phyloP scores from a whole-genome alignment of 441 rosid species.

The Populus hybrid region DNA sequence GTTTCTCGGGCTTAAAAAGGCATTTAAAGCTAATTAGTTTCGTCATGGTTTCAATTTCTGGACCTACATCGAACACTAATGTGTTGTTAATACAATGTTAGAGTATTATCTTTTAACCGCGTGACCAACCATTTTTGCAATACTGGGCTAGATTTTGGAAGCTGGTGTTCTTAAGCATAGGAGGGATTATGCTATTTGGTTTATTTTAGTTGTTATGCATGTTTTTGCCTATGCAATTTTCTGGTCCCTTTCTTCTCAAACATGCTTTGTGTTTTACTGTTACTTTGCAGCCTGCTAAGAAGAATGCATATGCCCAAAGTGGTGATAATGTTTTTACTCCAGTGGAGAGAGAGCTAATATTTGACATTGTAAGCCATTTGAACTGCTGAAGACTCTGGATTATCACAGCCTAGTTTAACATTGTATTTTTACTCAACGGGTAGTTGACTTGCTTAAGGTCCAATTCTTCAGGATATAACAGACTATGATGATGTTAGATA shows the following conservation, averaged over 20 bases:
- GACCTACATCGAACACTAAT: neutral
- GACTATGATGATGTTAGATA: conserved; percentile 91
- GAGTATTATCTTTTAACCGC: neutral
- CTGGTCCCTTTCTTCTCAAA: neutral
- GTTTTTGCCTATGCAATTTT: neutral
- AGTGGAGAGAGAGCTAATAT: conserved; percentile 82
- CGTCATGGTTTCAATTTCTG: neutral
- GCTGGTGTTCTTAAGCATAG: neutral
- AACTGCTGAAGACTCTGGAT: conserved; percentile 1
- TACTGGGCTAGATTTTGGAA: neutral
- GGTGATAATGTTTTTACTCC: conserved; percentile 79
- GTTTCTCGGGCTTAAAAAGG: neutral
- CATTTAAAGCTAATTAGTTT: conserved; percentile 2
- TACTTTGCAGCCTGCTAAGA: conserved; percentile 67
- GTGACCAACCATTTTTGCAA: neutral
- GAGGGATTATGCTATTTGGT: neutral
- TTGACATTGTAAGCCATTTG: conserved; percentile 70
- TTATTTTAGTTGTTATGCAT: neutral
- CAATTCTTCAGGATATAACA: conserved; percentile 67
- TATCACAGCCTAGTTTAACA: neutral
- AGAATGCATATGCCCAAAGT: conserved; percentile 70
- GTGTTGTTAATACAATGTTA: neutral
- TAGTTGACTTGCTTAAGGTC: conserved; percentile 24
- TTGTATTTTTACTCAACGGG: conserved; percentile 1
- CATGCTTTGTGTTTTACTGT: conserved; percentile 4